A percentile compares a stretch with the other conserved stretches of the same genome.
Conservation (phyloP, 345 rosid species). For the Mallotus nudiflorus region DNA sequence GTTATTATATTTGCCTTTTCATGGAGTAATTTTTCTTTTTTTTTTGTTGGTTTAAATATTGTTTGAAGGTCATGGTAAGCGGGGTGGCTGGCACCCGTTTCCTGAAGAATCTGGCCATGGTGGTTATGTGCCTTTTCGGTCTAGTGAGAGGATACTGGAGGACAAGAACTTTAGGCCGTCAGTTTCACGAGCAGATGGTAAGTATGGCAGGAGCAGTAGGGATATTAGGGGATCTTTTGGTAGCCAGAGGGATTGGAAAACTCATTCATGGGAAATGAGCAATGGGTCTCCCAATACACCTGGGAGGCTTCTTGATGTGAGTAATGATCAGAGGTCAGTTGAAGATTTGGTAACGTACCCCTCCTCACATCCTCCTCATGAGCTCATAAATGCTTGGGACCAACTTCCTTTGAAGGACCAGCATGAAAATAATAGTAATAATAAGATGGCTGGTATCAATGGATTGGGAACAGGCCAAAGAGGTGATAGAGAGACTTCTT, state of each 20-base stretch:
- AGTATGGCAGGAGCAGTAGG: slow-evolving; percentile 58
- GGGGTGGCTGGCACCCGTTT: slow-evolving; percentile 72
- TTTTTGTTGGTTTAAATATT: slow-evolving; percentile 34
- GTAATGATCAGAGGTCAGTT: slow-evolving; percentile 54
- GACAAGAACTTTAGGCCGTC: slow-evolving; percentile 54
- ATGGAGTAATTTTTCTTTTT: background rate
- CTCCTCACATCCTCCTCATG: slow-evolving; percentile 42
- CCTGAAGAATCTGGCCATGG: slow-evolving; percentile 67
- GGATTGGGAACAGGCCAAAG: slow-evolving; percentile 48
- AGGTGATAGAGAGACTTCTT: slow-evolving; percentile 54
- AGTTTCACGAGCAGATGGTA: slow-evolving; percentile 63
- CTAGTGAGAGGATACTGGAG: slow-evolving; percentile 58
- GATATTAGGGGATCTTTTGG: slow-evolving; percentile 59
- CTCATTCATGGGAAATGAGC: slow-evolving; percentile 60
- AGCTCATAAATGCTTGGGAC: slow-evolving; percentile 47
- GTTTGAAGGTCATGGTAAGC: slow-evolving; percentile 87
- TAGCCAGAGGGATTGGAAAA: slow-evolving; percentile 72
- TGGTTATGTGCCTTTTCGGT: slow-evolving; percentile 54
- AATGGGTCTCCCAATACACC: slow-evolving; percentile 56
- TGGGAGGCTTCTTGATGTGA: slow-evolving; percentile 57
- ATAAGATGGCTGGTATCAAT: slow-evolving; percentile 38
- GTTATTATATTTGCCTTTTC: background rate
- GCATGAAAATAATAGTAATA: slow-evolving; percentile 34
- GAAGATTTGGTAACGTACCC: slow-evolving; percentile 50
- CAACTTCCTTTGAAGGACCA: slow-evolving; percentile 53